phyloP scores from a whole-genome alignment of 2,329 filamentous ascomycete species.

The Scytalidium lignicola region DNA sequence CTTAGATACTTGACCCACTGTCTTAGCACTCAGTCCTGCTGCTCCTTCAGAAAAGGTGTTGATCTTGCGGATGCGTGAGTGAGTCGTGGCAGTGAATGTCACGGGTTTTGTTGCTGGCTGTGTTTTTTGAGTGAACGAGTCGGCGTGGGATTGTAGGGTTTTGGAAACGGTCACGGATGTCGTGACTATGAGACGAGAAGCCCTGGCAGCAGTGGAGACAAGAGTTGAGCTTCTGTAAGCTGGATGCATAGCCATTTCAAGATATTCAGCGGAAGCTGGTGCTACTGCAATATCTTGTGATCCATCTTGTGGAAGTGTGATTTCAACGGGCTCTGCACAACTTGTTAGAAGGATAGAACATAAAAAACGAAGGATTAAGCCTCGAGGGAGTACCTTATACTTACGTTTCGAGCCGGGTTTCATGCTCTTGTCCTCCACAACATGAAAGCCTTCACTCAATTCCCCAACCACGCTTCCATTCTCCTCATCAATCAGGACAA shows the following conservation, averaged over 20 bases:
- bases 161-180: constrained; percentile 76
- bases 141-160: constrained; percentile 70
- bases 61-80: constrained; percentile 80
- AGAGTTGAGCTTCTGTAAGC: constrained; percentile 86
- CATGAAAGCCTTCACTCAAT: constrained; percentile 72
- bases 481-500: constrained; percentile 92
- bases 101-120: constrained; percentile 75
- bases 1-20: constrained; percentile 75
- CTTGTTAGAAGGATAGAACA: constrained; percentile 6
- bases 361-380: not conserved
- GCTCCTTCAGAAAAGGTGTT: constrained; percentile 80
- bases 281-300: constrained; percentile 61
- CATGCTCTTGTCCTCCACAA: constrained; percentile 71
- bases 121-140: constrained; percentile 73
- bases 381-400: constrained; percentile 15
- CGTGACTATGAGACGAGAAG: constrained; percentile 88
- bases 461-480: constrained; percentile 94
- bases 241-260: constrained; percentile 75
- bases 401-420: constrained; percentile 87
- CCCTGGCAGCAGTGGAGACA: constrained; percentile 80
- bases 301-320: constrained; percentile 65
- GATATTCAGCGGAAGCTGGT: constrained; percentile 64
- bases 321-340: constrained; percentile 67
- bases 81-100: constrained; percentile 81
- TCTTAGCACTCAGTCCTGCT: constrained; percentile 75